These are phyloP conservation scores for Vitis hybrid DNA, from an alignment of 177 flowering plant species.

Conservation along the genomic window DNA sequence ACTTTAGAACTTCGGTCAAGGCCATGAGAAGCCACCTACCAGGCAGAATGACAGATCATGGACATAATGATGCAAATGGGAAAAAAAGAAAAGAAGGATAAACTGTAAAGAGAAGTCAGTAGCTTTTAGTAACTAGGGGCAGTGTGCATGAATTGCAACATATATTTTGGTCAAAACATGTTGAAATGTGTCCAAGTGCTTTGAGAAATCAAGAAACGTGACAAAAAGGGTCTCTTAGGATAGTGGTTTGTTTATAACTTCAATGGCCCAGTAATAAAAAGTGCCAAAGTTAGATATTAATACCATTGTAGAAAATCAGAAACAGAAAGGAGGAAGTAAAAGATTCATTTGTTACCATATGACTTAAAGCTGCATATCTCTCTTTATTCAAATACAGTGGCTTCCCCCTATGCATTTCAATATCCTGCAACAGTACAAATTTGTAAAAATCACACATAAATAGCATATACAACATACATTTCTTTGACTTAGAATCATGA, in stretches of 20 bases:
- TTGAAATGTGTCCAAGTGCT: no score
- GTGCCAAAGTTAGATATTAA: not conserved
- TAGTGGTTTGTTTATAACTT: not conserved
- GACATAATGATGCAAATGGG: not conserved
- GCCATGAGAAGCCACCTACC: constrained; percentile 93
- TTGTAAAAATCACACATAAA: not conserved
- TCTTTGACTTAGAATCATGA: not conserved
- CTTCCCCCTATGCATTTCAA: constrained; percentile 74
- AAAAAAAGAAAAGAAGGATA: not conserved
- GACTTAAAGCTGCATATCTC: constrained; percentile 81
- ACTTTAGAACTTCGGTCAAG: constrained; percentile 87
- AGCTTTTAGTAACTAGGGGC: no score
- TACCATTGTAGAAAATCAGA: not conserved
- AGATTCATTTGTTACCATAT: constrained; percentile 53
- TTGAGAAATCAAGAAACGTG: not conserved
- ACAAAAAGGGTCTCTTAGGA: not conserved
- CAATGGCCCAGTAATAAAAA: not conserved
- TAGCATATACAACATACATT: not conserved
- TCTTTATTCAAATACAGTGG: constrained; percentile 86
- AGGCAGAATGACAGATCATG: constrained; percentile 5
- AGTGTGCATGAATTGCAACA: no score
- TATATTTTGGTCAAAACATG: no score
- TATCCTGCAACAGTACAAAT: constrained; percentile 52
- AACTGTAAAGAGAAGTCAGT: not conserved
- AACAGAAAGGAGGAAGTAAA: not conserved